These are phyloP conservation scores for Acorus gramineus DNA, from an alignment of 106 monocot genomes.

Conservation along the genomic window DNA sequence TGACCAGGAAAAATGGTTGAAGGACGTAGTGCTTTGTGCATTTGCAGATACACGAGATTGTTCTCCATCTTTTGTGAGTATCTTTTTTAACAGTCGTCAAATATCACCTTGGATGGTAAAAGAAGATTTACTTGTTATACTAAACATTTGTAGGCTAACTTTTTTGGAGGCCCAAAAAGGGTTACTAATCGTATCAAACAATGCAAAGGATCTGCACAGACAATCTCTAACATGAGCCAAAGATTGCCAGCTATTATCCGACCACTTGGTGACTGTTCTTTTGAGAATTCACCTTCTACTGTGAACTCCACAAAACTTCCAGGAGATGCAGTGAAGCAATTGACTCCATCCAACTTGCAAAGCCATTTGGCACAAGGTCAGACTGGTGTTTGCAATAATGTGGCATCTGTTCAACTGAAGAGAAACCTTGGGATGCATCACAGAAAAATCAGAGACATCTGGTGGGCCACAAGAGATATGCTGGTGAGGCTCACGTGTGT, in stretches of 20 bases:
- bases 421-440: conserved; percentile 35
- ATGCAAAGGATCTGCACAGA: conserved; percentile 20
- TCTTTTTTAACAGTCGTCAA: neutral
- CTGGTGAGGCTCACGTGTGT: conserved; percentile 25
- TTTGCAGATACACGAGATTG: conserved; percentile 82
- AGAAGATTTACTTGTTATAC: neutral
- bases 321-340: conserved; percentile 79
- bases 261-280: conserved; percentile 15
- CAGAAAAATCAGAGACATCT: conserved; percentile 24
- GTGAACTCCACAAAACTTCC: conserved; percentile 33
- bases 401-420: conserved; percentile 34
- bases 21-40: conserved; percentile 64
- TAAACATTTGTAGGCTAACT: conserved; percentile 39
- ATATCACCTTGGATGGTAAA: too few relatives aligned
- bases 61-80: conserved; percentile 75
- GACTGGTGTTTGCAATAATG: conserved; percentile 8
- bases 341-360: conserved; percentile 51
- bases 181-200: conserved; percentile 30
- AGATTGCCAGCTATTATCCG: conserved; percentile 19
- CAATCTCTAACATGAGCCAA: conserved; percentile 10
- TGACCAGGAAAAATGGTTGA: conserved; percentile 92
- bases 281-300: conserved; percentile 13
- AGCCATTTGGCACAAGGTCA: conserved; percentile 18
- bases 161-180: conserved; percentile 60
- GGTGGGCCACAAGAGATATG: conserved; percentile 22